These are phyloP conservation scores for Hylodesmum podocarpum DNA, from an alignment of 306 rosid genomes.

Conservation along the genomic window DNA sequence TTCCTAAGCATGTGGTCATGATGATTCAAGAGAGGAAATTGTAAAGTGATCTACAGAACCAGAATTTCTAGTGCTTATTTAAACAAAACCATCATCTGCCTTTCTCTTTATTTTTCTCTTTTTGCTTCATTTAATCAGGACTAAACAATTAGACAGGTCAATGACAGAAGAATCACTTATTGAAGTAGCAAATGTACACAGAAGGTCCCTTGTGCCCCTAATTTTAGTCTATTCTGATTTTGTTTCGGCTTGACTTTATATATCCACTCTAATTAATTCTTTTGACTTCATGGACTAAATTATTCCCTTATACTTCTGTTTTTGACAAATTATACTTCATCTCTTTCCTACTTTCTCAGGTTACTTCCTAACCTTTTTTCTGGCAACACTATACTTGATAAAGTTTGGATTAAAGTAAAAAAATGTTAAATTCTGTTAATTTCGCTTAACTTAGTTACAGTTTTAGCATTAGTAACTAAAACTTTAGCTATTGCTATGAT, in stretches of 20 bases:
- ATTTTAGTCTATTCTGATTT: background rate
- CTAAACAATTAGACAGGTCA: background rate
- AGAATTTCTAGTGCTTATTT: background rate
- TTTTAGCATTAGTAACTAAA: background rate
- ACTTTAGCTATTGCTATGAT: background rate
- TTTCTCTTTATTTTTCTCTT: background rate
- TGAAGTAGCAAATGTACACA: background rate
- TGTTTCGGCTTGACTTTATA: background rate
- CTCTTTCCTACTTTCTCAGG: background rate
- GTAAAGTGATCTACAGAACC: background rate
- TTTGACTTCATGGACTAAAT: background rate
- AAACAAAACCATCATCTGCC: background rate
- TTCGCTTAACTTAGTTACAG: background rate
- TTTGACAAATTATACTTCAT: background rate
- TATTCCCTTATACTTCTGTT: background rate
- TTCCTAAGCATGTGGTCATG: slow-evolving; percentile 18
- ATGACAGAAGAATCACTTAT: background rate
- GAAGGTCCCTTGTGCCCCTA: background rate
- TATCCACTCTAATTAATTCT: background rate
- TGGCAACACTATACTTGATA: background rate
- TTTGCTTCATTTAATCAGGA: background rate
- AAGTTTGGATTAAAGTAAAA: background rate
- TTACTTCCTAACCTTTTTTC: background rate
- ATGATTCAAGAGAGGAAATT: background rate
- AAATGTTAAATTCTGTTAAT: background rate